Conservation (phyloP, 192 early-diverging fungal genomes). For the Haplosporangium gracile region DNA sequence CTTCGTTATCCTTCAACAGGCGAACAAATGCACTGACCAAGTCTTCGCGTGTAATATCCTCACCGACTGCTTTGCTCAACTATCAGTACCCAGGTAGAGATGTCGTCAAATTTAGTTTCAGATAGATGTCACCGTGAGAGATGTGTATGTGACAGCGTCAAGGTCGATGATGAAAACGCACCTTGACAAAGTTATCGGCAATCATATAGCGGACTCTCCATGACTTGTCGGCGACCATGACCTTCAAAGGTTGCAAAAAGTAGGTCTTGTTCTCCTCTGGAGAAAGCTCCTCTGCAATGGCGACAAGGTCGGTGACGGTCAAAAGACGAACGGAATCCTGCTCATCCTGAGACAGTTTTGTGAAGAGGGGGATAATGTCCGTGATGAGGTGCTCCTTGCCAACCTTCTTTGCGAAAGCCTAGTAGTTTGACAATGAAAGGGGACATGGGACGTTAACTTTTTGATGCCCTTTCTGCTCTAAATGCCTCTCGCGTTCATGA, state of each 20-base stretch:
- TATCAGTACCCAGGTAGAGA: constrained; percentile 14
- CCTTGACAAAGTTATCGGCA: constrained; percentile 96
- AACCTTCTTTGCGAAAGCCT: constrained; percentile 81
- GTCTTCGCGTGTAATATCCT: constrained; percentile 85
- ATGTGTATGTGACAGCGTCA: neutral
- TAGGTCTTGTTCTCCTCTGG: constrained; percentile 84
- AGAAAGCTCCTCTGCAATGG: constrained; percentile 86
- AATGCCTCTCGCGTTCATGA: neutral
- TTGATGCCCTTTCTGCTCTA: neutral
- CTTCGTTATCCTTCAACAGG: constrained; percentile 95
- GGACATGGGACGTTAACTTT: neutral
- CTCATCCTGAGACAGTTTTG: constrained; percentile 82
- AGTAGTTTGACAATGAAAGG: neutral
- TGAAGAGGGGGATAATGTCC: constrained; percentile 90
- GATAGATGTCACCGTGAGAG: neutral
- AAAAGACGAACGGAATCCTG: constrained; percentile 98
- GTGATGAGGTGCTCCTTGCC: constrained; percentile 80
- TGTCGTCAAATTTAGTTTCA: neutral
- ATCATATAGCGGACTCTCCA: constrained; percentile 99
- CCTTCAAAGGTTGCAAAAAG: constrained; percentile 78
- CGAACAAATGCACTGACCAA: constrained; percentile 87
- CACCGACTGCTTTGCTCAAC: constrained; percentile 85
- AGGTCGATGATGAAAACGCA: constrained; percentile 42
- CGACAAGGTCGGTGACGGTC: constrained; percentile 91
- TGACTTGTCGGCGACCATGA: constrained; percentile 90